Evolutionary conservation across 768 basidiomycete genomes (phyloP).

Genomic region (Macrocybe gigantea): DNA sequence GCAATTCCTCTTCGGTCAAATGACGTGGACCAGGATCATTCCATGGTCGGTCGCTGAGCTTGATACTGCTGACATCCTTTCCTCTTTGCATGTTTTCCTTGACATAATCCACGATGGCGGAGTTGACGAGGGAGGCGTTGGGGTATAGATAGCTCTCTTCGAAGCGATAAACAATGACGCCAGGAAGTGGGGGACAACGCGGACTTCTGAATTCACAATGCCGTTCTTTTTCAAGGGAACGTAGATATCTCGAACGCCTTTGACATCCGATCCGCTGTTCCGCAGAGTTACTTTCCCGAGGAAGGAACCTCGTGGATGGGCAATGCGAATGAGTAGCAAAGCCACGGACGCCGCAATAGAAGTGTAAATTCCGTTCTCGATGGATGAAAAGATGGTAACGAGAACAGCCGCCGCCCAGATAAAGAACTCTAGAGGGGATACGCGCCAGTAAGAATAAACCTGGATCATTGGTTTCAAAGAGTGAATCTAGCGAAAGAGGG

Average conservation of each 20-base stretch:
- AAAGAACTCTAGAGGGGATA: conserved; percentile 87
- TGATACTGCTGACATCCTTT: conserved; percentile 60
- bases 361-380: conserved; percentile 90
- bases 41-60: conserved; percentile 79
- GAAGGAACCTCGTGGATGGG: conserved; percentile 86
- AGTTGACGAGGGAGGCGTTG: conserved; percentile 65
- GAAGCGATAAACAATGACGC: conserved; percentile 86
- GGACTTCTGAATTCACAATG: conserved; percentile 62
- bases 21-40: conserved; percentile 82
- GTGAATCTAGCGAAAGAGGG: background rate
- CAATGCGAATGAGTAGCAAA: conserved; percentile 80
- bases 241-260: conserved; percentile 67
- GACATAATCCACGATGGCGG: conserved; percentile 74
- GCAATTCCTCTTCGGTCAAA: conserved; percentile 39
- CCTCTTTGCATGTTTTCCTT: conserved; percentile 74
- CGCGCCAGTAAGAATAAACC: conserved; percentile 88
- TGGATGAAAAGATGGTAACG: conserved; percentile 87
- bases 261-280: conserved; percentile 26
- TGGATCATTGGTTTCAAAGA: conserved; percentile 19
- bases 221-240: conserved; percentile 63
- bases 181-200: conserved; percentile 73
- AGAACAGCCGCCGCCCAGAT: conserved; percentile 86
- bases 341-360: conserved; percentile 76
- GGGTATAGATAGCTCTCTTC: conserved; percentile 90
- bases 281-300: conserved; percentile 76